Conservation (phyloP, 495 filamentous ascomycete species). For the Mycothermus thermophilus region DNA sequence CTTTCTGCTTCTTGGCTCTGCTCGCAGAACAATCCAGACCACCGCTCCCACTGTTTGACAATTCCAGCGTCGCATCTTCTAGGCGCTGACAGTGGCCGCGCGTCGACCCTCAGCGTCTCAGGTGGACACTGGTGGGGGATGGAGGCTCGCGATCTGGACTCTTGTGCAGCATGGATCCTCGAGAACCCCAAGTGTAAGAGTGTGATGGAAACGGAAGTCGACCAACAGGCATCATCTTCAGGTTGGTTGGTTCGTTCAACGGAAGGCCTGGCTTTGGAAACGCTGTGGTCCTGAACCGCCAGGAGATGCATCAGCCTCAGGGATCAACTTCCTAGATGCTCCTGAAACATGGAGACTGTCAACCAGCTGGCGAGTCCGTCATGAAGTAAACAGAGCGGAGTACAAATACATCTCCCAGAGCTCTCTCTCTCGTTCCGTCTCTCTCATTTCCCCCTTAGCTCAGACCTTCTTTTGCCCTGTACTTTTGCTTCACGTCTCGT, state of each 20-base stretch:
- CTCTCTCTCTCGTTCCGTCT: slow-evolving; percentile 9
- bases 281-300: too few relatives aligned
- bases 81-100: background rate
- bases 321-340: too few relatives aligned
- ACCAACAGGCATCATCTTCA: slow-evolving; percentile 15
- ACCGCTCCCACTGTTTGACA: slow-evolving; percentile 5
- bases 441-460: slow-evolving; percentile 11
- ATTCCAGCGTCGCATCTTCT: too few relatives aligned
- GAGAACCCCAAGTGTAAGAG: too few relatives aligned
- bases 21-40: slow-evolving; percentile 2
- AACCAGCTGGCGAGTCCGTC: too few relatives aligned
- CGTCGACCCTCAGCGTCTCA: slow-evolving; percentile 1
- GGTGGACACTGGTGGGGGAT: background rate
- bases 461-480: slow-evolving; percentile 11
- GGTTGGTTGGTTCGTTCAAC: too few relatives aligned
- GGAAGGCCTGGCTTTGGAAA: too few relatives aligned
- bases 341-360: too few relatives aligned
- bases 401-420: slow-evolving; percentile 30
- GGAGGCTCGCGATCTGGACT: too few relatives aligned
- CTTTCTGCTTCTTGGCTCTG: slow-evolving; percentile 5
- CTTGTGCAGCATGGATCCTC: too few relatives aligned
- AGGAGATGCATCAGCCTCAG: too few relatives aligned
- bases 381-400: too few relatives aligned
- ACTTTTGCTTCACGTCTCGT: slow-evolving; percentile 7
- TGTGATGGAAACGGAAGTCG: slow-evolving; percentile 16